These are phyloP conservation scores for Pontederia crassipes DNA, from an alignment of 176 grass and related monocot species.

Conservation along the genomic window DNA sequence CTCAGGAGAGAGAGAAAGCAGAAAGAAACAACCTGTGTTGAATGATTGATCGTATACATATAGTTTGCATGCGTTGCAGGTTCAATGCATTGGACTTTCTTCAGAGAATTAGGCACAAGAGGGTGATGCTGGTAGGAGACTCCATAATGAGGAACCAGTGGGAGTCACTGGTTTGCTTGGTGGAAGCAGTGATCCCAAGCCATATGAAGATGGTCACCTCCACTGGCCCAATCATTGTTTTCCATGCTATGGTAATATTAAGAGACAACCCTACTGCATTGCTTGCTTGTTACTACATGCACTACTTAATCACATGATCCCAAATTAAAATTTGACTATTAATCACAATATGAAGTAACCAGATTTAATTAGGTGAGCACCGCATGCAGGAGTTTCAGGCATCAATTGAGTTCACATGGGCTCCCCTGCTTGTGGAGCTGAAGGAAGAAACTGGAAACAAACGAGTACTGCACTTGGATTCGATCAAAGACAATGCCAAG, in stretches of 20 bases:
- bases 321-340: too few species aligned
- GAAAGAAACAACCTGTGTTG: neutral
- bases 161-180: constrained; percentile 45
- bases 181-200: constrained; percentile 31
- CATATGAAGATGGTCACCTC: constrained; percentile 31
- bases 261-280: neutral
- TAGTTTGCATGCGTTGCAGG: neutral
- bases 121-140: constrained; percentile 39
- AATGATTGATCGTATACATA: too few species aligned
- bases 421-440: constrained; percentile 34
- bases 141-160: constrained; percentile 44
- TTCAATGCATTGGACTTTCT: constrained; percentile 46
- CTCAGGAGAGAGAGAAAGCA: too few species aligned
- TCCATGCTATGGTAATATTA: constrained; percentile 32
- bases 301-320: too few species aligned
- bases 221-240: constrained; percentile 14
- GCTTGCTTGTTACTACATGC: neutral
- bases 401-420: constrained; percentile 38
- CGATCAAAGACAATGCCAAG: constrained; percentile 34
- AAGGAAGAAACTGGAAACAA: constrained; percentile 23
- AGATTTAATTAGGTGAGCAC: neutral
- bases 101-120: constrained; percentile 27
- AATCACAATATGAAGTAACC: too few species aligned
- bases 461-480: constrained; percentile 31
- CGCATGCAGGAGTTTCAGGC: constrained; percentile 29